phyloP scores from a whole-genome alignment of 139 green algal genomes.

The Tetradesmus lagerheimii region DNA sequence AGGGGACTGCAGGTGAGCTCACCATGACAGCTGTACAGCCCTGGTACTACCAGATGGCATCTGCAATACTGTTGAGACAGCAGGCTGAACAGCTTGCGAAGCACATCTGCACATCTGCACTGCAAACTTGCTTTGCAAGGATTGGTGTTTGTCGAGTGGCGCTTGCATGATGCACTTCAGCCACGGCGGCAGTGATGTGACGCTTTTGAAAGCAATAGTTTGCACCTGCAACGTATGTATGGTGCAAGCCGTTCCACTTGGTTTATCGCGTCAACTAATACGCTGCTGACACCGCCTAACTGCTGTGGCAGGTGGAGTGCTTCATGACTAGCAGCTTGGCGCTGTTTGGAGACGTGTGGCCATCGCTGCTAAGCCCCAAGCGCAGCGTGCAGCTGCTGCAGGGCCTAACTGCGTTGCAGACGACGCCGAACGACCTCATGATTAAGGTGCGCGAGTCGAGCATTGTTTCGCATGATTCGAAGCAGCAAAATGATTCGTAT shows the following conservation, averaged over 20 bases:
- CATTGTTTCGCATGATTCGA: too few species aligned
- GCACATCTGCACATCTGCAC: too few species aligned
- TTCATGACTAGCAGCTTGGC: neutral
- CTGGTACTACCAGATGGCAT: neutral
- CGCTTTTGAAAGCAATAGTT: too few species aligned
- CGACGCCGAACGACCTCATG: neutral
- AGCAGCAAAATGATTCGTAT: neutral
- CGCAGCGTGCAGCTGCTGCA: conserved; percentile 8
- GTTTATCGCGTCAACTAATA: too few species aligned
- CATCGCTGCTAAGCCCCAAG: neutral
- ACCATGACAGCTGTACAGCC: neutral
- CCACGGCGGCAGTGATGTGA: too few species aligned
- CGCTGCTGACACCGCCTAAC: neutral
- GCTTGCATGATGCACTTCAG: too few species aligned
- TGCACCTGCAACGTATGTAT: too few species aligned
- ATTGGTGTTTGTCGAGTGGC: too few species aligned
- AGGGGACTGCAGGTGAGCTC: neutral
- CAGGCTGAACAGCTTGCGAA: too few species aligned
- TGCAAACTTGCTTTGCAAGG: too few species aligned
- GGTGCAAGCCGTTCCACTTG: too few species aligned
- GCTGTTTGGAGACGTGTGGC: conserved; percentile 30
- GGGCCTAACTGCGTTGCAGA: neutral
- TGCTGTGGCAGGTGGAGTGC: conserved; percentile 2
- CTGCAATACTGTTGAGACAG: too few species aligned
- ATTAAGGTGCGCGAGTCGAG: neutral